phyloP scores from a whole-genome alignment of 164 flowering plant genomes.

The Stephania cephalantha region DNA sequence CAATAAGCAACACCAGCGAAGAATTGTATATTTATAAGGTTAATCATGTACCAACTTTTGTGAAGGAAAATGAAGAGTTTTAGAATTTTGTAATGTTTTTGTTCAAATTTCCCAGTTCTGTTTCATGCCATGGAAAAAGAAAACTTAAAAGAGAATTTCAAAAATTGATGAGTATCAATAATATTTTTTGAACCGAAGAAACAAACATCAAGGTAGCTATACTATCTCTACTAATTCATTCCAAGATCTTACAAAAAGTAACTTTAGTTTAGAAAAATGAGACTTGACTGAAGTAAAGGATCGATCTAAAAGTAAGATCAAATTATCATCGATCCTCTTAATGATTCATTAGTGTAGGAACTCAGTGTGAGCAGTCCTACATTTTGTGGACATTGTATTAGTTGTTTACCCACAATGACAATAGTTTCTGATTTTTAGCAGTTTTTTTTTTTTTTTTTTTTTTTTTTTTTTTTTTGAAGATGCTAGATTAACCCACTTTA shows the following conservation, averaged over 20 bases:
- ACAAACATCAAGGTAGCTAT: not conserved
- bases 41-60: conserved; percentile 6
- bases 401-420: too few relatives aligned
- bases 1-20: not conserved
- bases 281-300: not conserved
- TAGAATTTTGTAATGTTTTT: conserved; percentile 16
- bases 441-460: too few relatives aligned
- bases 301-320: too few relatives aligned
- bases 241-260: not conserved
- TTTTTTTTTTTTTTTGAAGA: too few relatives aligned
- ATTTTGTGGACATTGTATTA: too few relatives aligned
- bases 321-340: too few relatives aligned
- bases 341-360: too few relatives aligned
- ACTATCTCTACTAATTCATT: not conserved
- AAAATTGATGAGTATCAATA: too few relatives aligned
- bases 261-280: too few relatives aligned
- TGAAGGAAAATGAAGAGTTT: conserved; percentile 9
- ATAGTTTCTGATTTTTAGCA: too few relatives aligned
- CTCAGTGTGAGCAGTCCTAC: too few relatives aligned
- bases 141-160: not conserved
- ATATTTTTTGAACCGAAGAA: not conserved
- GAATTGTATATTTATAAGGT: conserved; percentile 5
- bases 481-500: too few relatives aligned
- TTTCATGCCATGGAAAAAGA: not conserved
- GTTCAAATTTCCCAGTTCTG: not conserved